Evolutionary conservation across 106 monocot species (phyloP), one percentile per base, ranked within the genome.

Genomic region (Platanthera guangdongensis): DNA sequence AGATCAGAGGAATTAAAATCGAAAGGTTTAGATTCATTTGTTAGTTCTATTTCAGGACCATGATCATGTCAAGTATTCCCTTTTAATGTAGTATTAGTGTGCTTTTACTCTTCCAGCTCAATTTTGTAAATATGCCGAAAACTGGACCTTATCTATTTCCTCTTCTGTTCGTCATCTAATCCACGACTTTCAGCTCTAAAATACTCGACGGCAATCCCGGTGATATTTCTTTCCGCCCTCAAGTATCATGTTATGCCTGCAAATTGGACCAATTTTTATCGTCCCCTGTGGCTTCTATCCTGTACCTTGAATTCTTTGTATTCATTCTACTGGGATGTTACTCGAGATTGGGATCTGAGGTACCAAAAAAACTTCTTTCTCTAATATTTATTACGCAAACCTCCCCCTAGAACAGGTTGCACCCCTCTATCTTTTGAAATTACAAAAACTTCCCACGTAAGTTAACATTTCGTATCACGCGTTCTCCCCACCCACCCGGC

Each of bases 321-420:
- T 78, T 92, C 95, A 47, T 96, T 92, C 75, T 96, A 93, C 73
- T 96, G 93, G 93, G 96, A 96, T 79, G 60, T 96, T 46, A 86
- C 76, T 16, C 86, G 91, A 74, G 96, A 96, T 60, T 96, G 96
- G 96, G 96, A 96, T 69, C 80, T 91, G 57, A 90, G 93, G 93
- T 93, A 39, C 39, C 39, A 39, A 39, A 39, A 39, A 39, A 39
- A 39, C 39, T 39, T 39, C 39, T 39, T 39, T 39, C 39, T 39
- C 39, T 39, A 39, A 39, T 39, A 39, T 39, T 39, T 3, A 39
- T 39, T 39, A 1, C 39, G 39, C 1, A 39, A 39, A 39, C 39
- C 39, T 3, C 3, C 39, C 39, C 39, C 3, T 39, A 39, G 39
- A 39, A 39, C 39, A 39, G 39, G 39, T 39, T 39, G 39, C 39